Evolutionary conservation across 2,329 filamentous ascomycete genomes (phyloP).

Genomic region (Neonectria coccinea): DNA sequence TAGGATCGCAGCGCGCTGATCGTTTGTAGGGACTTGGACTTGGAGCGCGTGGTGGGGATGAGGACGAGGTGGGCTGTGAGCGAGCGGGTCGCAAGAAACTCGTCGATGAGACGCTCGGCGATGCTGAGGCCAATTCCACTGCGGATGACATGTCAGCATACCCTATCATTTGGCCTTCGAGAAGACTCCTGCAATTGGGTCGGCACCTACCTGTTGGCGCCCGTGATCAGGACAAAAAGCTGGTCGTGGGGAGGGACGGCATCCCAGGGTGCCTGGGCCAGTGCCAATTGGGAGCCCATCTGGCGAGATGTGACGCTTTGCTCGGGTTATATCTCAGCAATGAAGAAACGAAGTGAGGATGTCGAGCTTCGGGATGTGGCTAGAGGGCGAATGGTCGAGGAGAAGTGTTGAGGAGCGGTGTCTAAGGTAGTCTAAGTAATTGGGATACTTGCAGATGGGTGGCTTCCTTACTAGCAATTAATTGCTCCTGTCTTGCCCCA

Average conservation of each 20-base stretch:
- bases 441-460: not conserved
- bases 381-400: not conserved
- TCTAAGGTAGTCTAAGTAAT: conserved; percentile 10
- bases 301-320: not conserved
- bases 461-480: conserved; percentile 1
- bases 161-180: not conserved
- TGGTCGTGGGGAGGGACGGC: conserved; percentile 56
- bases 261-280: conserved; percentile 51
- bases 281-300: conserved; percentile 42
- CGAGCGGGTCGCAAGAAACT: conserved; percentile 80
- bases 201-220: conserved; percentile 80
- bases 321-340: not conserved
- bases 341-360: not conserved
- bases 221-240: conserved; percentile 79
- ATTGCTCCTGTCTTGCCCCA: conserved; percentile 18
- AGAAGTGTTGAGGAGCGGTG: conserved; percentile 13
- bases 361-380: not conserved
- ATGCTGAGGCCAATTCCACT: conserved; percentile 91
- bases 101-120: conserved; percentile 86
- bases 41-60: conserved; percentile 84
- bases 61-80: conserved; percentile 78
- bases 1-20: conserved; percentile 73
- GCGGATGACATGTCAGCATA: conserved; percentile 33
- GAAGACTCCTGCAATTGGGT: not conserved
- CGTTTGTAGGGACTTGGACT: conserved; percentile 79